phyloP scores from a whole-genome alignment of 371 early-diverging fungal genomes.

The Sporodiniella umbellata region DNA sequence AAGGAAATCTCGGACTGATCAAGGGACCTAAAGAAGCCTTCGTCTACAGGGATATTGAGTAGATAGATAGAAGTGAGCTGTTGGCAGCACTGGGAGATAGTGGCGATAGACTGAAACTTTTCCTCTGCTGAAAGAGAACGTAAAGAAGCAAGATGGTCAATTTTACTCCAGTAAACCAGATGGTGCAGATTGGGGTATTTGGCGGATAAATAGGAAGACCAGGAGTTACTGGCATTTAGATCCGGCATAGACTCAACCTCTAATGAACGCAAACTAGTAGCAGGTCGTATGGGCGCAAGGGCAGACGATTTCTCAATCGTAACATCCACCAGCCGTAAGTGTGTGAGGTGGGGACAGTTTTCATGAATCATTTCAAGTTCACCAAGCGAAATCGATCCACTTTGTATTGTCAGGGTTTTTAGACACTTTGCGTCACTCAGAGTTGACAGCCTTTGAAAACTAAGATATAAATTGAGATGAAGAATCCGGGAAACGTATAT shows the following conservation, averaged over 20 bases:
- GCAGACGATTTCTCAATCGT: neutral
- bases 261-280: slow-evolving; percentile 1
- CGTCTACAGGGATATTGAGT: slow-evolving; percentile 7
- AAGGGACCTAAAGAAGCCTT: slow-evolving; percentile 10
- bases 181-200: slow-evolving; percentile 6
- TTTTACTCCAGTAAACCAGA: slow-evolving; percentile 8
- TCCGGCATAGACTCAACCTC: neutral
- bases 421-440: slow-evolving; percentile 4
- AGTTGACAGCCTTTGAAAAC: neutral
- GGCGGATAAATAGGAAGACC: slow-evolving; percentile 10
- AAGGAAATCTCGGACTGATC: slow-evolving; percentile 6
- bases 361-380: slow-evolving; percentile 15
- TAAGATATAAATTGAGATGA: slow-evolving; percentile 4
- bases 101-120: slow-evolving; percentile 5
- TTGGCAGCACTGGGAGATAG: neutral
- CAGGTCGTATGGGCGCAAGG: neutral
- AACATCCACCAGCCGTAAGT: too few relatives aligned
- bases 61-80: slow-evolving; percentile 4
- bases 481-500: slow-evolving; percentile 1
- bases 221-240: slow-evolving; percentile 7
- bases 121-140: neutral
- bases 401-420: slow-evolving; percentile 7
- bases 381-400: neutral
- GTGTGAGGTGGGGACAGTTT: neutral
- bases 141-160: neutral